phyloP scores from a whole-genome alignment of 1,284 basidiomycete species.

The Schizopora paradoxa region DNA sequence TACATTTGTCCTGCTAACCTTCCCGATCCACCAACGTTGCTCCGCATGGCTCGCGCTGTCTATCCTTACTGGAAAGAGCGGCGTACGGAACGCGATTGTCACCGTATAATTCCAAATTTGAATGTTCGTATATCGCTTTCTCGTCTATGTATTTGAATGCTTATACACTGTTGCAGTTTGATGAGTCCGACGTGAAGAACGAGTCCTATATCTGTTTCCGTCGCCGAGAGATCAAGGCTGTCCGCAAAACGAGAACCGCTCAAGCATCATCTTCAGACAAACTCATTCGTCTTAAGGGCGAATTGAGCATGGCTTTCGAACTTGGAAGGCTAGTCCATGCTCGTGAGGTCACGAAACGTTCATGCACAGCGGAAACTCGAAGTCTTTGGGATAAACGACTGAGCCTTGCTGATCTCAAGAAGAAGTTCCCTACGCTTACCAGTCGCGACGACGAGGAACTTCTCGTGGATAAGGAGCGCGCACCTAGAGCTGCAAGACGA shows the following conservation, averaged over 20 bases:
- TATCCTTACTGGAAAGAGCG: conserved; percentile 84
- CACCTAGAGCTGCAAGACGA: too few relatives aligned
- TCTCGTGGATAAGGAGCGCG: conserved; percentile 68
- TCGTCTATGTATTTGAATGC: conserved; percentile 11
- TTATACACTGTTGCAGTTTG: conserved; percentile 47
- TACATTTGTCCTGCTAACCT: conserved; percentile 58
- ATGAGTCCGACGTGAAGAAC: conserved; percentile 86
- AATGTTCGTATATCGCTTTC: conserved; percentile 24
- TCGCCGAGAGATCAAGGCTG: conserved; percentile 88
- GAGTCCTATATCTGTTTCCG: conserved; percentile 99
- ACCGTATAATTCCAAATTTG: conserved; percentile 41
- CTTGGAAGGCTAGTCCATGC: conserved; percentile 64
- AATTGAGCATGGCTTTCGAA: conserved; percentile 69
- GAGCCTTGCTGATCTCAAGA: conserved; percentile 74
- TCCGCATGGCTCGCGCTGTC: conserved; percentile 60
- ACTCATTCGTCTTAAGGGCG: conserved; percentile 73
- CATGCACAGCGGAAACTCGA: conserved; percentile 51
- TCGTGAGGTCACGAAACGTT: conserved; percentile 76
- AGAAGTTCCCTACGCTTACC: conserved; percentile 63
- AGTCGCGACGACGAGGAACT: conserved; percentile 81
- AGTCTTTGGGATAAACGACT: conserved; percentile 78
- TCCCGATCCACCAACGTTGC: conserved; percentile 48
- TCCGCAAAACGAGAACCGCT: conserved; percentile 90
- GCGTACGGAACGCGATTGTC: conserved; percentile 67
- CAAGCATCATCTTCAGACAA: conserved; percentile 88